Base-by-base conservation (phyloP, 371 early-diverging fungal species). In the Encephalitozoon intestinalis region DNA sequence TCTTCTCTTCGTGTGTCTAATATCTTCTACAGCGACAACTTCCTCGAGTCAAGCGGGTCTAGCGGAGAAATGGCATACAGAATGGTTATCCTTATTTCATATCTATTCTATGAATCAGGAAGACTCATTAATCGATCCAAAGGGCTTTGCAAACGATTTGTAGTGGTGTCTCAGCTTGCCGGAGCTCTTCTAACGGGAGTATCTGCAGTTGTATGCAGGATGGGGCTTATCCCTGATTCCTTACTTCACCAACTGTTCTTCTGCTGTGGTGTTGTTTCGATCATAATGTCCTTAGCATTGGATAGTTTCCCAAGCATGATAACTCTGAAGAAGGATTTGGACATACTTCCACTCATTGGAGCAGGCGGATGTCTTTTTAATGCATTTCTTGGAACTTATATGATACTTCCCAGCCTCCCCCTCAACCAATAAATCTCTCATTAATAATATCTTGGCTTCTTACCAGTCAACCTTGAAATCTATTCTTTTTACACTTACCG, bases 391-490 rank as follows among this genome's bases (percentile, higher is more conserved):
- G n/a, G 49, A 18, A 15, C 21, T 21, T n/a, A 21, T 4, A 46
- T 46, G 12, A 18, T 46, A 18, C 18, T 46, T 21, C 49, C 49
- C 18, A 46, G 49, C 5, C 21, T 5, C 49, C 15, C 4, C 21
- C n/a, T 46, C 18, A 21, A 46, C 4, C 5, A 46, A 46, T 46
- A 46, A 46, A 46, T 7, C 2, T 15, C 7, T 21, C 7, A 18
- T 37, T 21, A 40, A 12, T 12, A 40, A 11, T 12, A 25, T 3
- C 4, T 0, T 23, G 3, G 18, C 64, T 11, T n/a, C 3, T 73
- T 21, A 75, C 75, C 75, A 75, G 28, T 75, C 75, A 2, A 75
- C 67, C 51, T 53, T n/a, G 53, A 67, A 67, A 8, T 49, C 66
- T 15, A 50, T 30, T 39, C 40, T 75, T 44, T 53, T 67, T 4